These are phyloP conservation scores for Mycena alexandri DNA, from an alignment of 768 basidiomycete species.

Conservation along the genomic window DNA sequence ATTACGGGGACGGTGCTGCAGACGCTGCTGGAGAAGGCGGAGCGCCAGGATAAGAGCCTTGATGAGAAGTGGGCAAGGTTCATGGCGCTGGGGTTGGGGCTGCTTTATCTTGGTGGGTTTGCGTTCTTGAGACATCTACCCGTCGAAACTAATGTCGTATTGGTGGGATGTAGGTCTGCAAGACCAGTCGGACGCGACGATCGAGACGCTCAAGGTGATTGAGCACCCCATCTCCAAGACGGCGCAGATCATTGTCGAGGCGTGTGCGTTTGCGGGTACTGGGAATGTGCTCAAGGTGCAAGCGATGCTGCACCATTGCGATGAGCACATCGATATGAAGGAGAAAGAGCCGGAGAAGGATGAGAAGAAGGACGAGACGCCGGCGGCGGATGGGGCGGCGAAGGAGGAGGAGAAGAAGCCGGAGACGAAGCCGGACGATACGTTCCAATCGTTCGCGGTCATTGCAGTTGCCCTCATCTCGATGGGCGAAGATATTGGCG, in stretches of 20 bases:
- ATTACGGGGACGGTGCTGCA: constrained; percentile 91
- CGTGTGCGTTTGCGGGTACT: constrained; percentile 94
- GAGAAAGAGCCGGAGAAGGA: constrained; percentile 72
- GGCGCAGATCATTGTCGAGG: constrained; percentile 92
- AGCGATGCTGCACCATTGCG: constrained; percentile 91
- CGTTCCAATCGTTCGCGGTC: constrained; percentile 93
- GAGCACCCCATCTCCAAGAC: constrained; percentile 93
- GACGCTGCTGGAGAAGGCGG: constrained; percentile 85
- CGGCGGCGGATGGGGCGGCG: constrained; percentile 49
- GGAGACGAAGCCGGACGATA: constrained; percentile 69
- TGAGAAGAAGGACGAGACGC: constrained; percentile 58
- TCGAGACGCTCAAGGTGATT: constrained; percentile 95
- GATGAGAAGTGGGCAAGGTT: constrained; percentile 96
- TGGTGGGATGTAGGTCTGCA: constrained; percentile 74
- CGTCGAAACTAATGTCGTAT: constrained; percentile 13
- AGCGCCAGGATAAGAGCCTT: constrained; percentile 75
- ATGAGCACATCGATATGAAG: constrained; percentile 84
- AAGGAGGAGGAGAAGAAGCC: constrained; percentile 57
- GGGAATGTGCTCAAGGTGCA: constrained; percentile 96
- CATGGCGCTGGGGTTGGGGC: constrained; percentile 88
- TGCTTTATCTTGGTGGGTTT: constrained; percentile 88
- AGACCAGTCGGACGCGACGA: constrained; percentile 93
- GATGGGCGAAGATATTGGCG: constrained; percentile 98
- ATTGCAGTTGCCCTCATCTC: constrained; percentile 94
- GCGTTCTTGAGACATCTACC: not conserved